These are phyloP conservation scores for Cicer arietinum DNA, from an alignment of 306 rosid genomes.

Conservation along the genomic window DNA sequence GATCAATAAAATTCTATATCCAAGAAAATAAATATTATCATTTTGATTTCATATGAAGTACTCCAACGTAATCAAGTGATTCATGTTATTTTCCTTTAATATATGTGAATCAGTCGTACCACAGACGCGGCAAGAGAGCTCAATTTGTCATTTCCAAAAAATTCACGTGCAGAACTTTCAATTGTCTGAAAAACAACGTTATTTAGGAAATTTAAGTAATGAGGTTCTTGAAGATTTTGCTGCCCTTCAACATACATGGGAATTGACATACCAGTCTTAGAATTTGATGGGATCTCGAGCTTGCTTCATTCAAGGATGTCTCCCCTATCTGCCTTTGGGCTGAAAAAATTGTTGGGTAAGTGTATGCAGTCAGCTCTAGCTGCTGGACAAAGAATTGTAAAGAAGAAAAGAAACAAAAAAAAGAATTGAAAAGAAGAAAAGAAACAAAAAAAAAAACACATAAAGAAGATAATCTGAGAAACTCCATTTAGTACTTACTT, in stretches of 20 bases:
- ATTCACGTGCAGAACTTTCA: conserved; percentile 86
- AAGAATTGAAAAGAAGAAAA: conserved; percentile 20
- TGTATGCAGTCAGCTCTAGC: conserved; percentile 35
- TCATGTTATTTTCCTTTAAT: conserved; percentile 10
- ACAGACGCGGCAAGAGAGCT: conserved; percentile 88
- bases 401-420: conserved; percentile 14
- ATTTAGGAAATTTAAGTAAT: conserved; percentile 33
- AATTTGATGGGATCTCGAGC: conserved; percentile 99
- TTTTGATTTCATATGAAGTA: conserved; percentile 19
- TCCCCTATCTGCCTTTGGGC: conserved; percentile 97
- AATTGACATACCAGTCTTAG: conserved; percentile 71
- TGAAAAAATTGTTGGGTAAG: conserved; percentile 46
- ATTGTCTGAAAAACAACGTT: conserved; percentile 62
- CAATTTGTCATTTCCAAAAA: conserved; percentile 72
- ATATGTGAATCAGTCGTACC: conserved; percentile 55
- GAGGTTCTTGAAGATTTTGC: conserved; percentile 11
- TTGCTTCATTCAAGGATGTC: conserved; percentile 89
- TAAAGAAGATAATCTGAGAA: conserved; percentile 25
- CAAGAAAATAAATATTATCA: conserved; percentile 22
- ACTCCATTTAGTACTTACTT: conserved; percentile 55
- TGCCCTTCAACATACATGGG: conserved; percentile 12
- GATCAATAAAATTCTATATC: conserved; percentile 91
- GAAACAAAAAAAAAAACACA: conserved; percentile 1
- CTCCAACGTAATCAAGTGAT: conserved; percentile 11
- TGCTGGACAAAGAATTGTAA: conserved; percentile 25